A percentile compares a stretch with the other conserved stretches of the same genome.
phyloP scores from a whole-genome alignment of 345 rosid species.

The Adansonia digitata region DNA sequence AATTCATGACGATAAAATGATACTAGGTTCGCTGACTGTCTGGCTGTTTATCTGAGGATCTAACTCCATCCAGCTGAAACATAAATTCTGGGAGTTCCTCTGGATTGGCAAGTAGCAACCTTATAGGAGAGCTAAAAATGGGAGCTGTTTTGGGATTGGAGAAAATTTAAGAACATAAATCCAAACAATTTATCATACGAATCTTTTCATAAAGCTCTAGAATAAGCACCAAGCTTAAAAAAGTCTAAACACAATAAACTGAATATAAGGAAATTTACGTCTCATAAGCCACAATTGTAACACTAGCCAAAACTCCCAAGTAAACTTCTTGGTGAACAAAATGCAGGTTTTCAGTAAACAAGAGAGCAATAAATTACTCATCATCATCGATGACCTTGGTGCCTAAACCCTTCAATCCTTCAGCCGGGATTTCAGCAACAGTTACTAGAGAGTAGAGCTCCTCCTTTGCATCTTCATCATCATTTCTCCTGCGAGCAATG shows the following conservation, averaged over 20 bases:
- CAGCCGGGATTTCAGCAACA: conserved; percentile 47
- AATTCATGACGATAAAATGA: too few species aligned
- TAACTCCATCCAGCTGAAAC: too few species aligned
- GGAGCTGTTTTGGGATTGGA: neutral
- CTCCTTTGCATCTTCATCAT: conserved; percentile 64
- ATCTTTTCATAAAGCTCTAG: neutral
- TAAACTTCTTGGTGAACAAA: neutral
- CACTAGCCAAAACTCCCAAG: neutral
- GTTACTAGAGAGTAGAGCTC: conserved; percentile 64
- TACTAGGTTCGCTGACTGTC: too few species aligned
- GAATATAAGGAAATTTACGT: neutral
- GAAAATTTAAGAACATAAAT: neutral
- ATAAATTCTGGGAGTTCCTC: neutral
- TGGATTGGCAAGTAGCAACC: neutral
- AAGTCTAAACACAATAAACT: neutral
- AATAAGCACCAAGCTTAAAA: too few species aligned
- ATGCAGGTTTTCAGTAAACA: neutral
- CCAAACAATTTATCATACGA: neutral
- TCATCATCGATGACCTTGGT: conserved; percentile 63
- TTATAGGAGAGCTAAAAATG: neutral
- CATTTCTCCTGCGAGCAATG: conserved; percentile 58
- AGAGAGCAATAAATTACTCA: conserved; percentile 26
- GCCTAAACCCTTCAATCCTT: conserved; percentile 53
- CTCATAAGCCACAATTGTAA: neutral
- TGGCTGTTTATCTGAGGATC: too few species aligned